Base-by-base conservation (phyloP, 495 filamentous ascomycete species). In the Apodospora peruviana region DNA sequence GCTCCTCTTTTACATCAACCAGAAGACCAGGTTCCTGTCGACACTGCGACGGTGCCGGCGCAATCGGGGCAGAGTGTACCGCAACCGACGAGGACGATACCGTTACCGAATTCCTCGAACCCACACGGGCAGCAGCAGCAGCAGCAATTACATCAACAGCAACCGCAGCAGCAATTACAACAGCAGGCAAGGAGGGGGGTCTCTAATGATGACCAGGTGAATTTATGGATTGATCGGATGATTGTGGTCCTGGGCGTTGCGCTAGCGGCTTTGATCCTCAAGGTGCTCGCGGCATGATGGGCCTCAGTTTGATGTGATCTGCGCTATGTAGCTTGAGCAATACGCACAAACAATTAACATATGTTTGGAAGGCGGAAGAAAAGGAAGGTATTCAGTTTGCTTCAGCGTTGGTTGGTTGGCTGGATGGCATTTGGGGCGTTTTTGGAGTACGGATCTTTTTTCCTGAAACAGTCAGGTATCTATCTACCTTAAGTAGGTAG, bases 151-250 rank as follows among this genome's bases (percentile, higher is more conserved):
- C 48, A 43, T 11, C 47, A 50, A 7, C 56, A 61, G 29, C 60
- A 54, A 21, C 27, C 61, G 66, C 45, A 70, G 65, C 17, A 73
- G 60, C 32, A 32, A 36, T 40, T 46, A n/a, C 48, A 47, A 36
- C 58, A 53, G 43, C 46, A 47, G 25, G 45, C 22, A 16, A 20
- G 8, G 39, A 12, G 16, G 23, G 53, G 52, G 48, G 40, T 48
- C 2, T 45, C 45, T 18, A 53, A 53, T 21, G 52, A 59, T 4
- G 55, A 62, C 16, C 51, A 47, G 11, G 67, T 78, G n/a, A 68
- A 79, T 9, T 58, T 71, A 7, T 84, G 81, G 82, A 59, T 85
- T n/a, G 82, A 85, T 59, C 68, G 75, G 44, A 54, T 76, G 23
- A 85, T 85, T 45, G 70, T 71, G 23, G 73, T 75, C 16, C 45